Base-by-base conservation (phyloP, 768 basidiomycete species). In the Boletus bicolor region DNA sequence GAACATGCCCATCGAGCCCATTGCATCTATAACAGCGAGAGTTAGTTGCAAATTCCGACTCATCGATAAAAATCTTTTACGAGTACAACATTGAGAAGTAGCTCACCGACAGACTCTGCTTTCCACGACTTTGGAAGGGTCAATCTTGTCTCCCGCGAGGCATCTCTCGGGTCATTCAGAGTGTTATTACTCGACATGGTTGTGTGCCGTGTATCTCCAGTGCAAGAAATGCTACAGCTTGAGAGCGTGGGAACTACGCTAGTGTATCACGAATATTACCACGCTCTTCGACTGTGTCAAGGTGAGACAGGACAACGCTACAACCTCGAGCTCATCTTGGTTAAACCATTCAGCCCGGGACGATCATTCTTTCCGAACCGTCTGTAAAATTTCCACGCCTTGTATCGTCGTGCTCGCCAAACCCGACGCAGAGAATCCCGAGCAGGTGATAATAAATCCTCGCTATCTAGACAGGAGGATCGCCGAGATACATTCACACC, bases 61-160 rank as follows among this genome's bases (percentile, higher is more conserved):
- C 37, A 35, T 21, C 17, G 14, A 53, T 36, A 21, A 14, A 55
- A 46, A 10, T 4, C 21, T 17, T 21, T 7, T 15, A 32, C 35
- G 21, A 39, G 30, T 35, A 49, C 10, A 37, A n/a, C 7, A 6
- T 37, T 17, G 30, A 12, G 4, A 56, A 24, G 26, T 8, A 24
- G 66, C 78, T 54, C 50, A 85, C 81, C 80, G 35, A 69, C 67
- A 14, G 71, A 72, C 53, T 87, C 86, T 57, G 72, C 72, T 48
- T 75, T 75, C 89, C 90, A 92, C 15, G 79, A 78, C 54, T 77
- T 79, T 0, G 90, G 90, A n/a, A 85, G 71, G 0, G 76, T 72
- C 59, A 85, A 72, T 38, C 76, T 75, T 0, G 73, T 75, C 66
- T 89, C 89, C 9, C 83, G 78, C 11, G 84, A 78, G 30, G 81